These are phyloP conservation scores for Stereum hirsutum DNA, from an alignment of 1,284 basidiomycete species.

Conservation along the genomic window DNA sequence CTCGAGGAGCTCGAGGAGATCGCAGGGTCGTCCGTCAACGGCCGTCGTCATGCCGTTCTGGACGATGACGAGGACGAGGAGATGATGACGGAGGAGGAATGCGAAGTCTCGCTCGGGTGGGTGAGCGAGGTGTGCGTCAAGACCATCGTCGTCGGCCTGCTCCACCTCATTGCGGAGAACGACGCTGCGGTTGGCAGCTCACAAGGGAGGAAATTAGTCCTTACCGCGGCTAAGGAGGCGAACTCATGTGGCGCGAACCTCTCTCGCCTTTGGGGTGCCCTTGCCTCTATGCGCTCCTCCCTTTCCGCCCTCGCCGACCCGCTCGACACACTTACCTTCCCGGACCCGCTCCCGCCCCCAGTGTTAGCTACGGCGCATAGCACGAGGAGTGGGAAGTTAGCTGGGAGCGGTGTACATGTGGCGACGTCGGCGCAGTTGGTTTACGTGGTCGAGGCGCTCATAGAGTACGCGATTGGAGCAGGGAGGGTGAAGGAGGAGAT, in stretches of 20 bases:
- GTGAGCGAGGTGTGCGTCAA: slow-evolving; percentile 55
- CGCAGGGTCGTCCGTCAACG: slow-evolving; percentile 21
- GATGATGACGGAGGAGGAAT: slow-evolving; percentile 8
- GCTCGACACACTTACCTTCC: slow-evolving; percentile 26
- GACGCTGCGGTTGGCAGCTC: slow-evolving; percentile 26
- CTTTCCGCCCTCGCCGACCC: slow-evolving; percentile 11
- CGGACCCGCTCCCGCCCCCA: slow-evolving; percentile 48
- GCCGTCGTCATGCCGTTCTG: slow-evolving; percentile 6
- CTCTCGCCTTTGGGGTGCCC: slow-evolving; percentile 49
- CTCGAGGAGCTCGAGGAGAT: slow-evolving; percentile 62
- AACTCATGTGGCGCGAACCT: slow-evolving; percentile 43
- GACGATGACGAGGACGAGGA: slow-evolving; percentile 28
- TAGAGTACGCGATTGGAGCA: slow-evolving; percentile 38
- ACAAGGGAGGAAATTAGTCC: slow-evolving; percentile 30
- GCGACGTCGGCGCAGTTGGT: slow-evolving; percentile 51
- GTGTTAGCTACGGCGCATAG: slow-evolving; percentile 21
- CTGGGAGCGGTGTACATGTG: slow-evolving; percentile 23
- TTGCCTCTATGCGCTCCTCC: slow-evolving; percentile 36
- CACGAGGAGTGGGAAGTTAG: slow-evolving; percentile 29
- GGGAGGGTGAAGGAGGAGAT: slow-evolving; percentile 44
- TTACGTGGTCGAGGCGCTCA: slow-evolving; percentile 50
- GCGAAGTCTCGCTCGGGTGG: slow-evolving; percentile 37
- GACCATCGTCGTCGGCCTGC: slow-evolving; percentile 46
- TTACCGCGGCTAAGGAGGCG: slow-evolving; percentile 39
- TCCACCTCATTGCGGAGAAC: slow-evolving; percentile 40